Percentiles rank a stretch among this genome's conserved stretches.
Evolutionary conservation across 768 basidiomycete species (phyloP).

Genomic region (Nidularia pulvinata): DNA sequence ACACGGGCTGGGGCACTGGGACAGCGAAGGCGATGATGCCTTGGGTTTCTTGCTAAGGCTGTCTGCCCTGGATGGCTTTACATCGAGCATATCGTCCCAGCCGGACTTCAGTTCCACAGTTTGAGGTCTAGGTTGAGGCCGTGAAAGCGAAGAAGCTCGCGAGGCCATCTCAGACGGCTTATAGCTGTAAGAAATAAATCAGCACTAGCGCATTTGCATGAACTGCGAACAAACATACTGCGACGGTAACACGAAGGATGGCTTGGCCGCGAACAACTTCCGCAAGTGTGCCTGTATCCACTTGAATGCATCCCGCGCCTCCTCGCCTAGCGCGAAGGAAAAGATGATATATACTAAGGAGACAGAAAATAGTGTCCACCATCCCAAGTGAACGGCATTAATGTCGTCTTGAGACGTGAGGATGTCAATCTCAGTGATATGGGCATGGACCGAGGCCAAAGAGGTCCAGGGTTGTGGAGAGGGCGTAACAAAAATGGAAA

Average conservation of each 20-base stretch:
- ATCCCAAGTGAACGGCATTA: constrained; percentile 20
- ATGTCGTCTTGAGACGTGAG: constrained; percentile 18
- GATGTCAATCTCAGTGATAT: constrained; percentile 33
- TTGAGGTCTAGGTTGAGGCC: constrained; percentile 17
- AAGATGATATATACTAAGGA: constrained; percentile 37
- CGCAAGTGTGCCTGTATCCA: too few species aligned
- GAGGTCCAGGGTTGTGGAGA: neutral
- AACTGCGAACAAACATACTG: constrained; percentile 1
- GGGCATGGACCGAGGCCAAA: constrained; percentile 32
- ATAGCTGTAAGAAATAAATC: neutral
- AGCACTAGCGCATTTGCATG: neutral
- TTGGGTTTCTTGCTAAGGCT: constrained; percentile 14
- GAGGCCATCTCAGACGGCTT: too few species aligned
- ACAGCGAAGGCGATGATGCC: constrained; percentile 9
- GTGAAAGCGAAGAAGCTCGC: constrained; percentile 1
- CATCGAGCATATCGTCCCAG: constrained; percentile 47
- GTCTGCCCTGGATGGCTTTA: constrained; percentile 18
- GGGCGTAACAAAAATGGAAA: neutral
- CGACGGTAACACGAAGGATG: too few species aligned
- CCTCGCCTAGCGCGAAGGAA: constrained; percentile 33
- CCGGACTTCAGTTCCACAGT: constrained; percentile 41
- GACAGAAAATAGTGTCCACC: constrained; percentile 39
- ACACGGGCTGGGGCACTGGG: constrained; percentile 10
- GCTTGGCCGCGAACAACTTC: too few species aligned
- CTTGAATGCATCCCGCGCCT: constrained; percentile 27